These are phyloP conservation scores for Favolaschia claudopus DNA, from an alignment of 768 basidiomycete genomes.

Conservation along the genomic window DNA sequence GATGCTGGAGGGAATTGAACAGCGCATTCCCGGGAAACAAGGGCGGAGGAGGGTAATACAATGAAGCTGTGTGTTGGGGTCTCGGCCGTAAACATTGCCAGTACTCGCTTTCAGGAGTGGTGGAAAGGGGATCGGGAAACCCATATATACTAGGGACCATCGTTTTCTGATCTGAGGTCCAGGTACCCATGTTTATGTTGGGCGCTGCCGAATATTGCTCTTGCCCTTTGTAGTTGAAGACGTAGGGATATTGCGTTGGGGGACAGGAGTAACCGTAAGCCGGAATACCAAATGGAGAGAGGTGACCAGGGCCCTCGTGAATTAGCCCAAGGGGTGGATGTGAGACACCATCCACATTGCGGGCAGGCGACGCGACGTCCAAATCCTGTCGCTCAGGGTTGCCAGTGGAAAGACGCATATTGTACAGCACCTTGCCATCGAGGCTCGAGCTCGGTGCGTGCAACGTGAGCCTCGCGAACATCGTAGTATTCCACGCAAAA, in stretches of 20 bases:
- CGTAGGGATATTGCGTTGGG: constrained; percentile 19
- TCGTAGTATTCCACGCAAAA: constrained; percentile 77
- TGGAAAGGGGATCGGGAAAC: constrained; percentile 8
- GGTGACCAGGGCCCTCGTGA: no score
- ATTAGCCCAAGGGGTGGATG: no score
- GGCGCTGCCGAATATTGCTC: constrained; percentile 1
- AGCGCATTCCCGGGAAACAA: constrained; percentile 19
- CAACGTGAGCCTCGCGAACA: constrained; percentile 60
- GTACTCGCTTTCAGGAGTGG: constrained; percentile 13
- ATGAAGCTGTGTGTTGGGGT: constrained; percentile 15
- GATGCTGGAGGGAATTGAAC: constrained; percentile 8
- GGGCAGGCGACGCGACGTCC: constrained; percentile 1
- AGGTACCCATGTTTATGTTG: constrained; percentile 23
- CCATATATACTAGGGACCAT: constrained; percentile 21
- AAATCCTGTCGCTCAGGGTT: constrained; percentile 37
- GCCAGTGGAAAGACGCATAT: constrained; percentile 56
- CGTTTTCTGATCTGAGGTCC: constrained; percentile 39
- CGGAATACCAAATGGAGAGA: no score
- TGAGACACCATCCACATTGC: not conserved
- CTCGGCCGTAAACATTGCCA: constrained; percentile 16
- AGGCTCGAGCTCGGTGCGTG: constrained; percentile 60
- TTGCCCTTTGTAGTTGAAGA: constrained; percentile 27
- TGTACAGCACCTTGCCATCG: constrained; percentile 57
- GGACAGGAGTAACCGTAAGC: constrained; percentile 11
- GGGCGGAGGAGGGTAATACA: constrained; percentile 26